Percentiles rank a stretch among this genome's conserved stretches.
Conservation (phyloP, 495 filamentous ascomycete species). For the Talaromyces thailandensis region DNA sequence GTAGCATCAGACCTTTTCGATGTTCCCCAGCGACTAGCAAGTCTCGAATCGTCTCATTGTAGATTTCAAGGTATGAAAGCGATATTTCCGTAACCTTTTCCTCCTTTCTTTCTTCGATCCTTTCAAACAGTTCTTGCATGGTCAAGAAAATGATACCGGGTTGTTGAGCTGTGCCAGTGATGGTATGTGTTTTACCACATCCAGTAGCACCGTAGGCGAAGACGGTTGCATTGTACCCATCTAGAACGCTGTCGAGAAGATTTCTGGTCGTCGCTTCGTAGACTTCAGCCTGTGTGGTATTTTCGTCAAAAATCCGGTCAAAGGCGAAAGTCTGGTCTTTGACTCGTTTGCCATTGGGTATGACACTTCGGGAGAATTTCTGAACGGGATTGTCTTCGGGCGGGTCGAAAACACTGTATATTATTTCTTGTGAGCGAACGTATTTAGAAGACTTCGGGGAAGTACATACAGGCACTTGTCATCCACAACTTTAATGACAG, state of each 20-base stretch:
- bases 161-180: conserved; percentile 86
- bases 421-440: background rate
- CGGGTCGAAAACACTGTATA: conserved; percentile 81
- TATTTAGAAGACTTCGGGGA: background rate
- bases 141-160: conserved; percentile 98
- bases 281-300: conserved; percentile 83
- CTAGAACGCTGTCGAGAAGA: conserved; percentile 87
- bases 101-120: conserved; percentile 72
- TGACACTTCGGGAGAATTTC: conserved; percentile 73
- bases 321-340: conserved; percentile 98
- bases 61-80: conserved; percentile 95
- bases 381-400: conserved; percentile 96
- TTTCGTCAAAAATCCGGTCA: conserved; percentile 95
- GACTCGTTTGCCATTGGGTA: conserved; percentile 80
- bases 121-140: conserved; percentile 97
- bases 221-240: conserved; percentile 97
- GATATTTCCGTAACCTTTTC: conserved; percentile 88
- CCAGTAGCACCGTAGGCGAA: conserved; percentile 98
- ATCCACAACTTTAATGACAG: conserved; percentile 93
- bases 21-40: conserved; percentile 71
- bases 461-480: conserved; percentile 82
- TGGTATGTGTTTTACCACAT: conserved; percentile 97
- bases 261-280: conserved; percentile 89
- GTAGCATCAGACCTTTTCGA: conserved; percentile 85
- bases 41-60: conserved; percentile 98